phyloP scores from a whole-genome alignment of 306 rosid genomes.

The Acmispon strigosus region DNA sequence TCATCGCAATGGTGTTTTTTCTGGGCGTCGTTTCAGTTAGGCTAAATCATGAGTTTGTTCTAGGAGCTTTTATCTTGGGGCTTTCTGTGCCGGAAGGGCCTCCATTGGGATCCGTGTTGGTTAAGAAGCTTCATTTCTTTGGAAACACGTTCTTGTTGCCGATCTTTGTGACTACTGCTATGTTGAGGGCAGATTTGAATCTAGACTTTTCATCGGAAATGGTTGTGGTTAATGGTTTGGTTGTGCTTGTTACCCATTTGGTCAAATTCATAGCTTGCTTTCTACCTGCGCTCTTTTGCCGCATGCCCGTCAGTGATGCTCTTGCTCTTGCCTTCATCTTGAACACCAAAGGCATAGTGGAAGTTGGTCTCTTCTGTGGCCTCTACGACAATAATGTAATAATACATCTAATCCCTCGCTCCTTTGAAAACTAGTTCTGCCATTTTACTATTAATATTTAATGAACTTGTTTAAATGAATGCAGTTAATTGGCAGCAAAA shows the following conservation, averaged over 20 bases:
- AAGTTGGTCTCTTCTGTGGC: slow-evolving; percentile 6
- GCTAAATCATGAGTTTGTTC: slow-evolving; percentile 15
- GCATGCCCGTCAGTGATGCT: slow-evolving; percentile 40
- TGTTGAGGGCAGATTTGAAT: slow-evolving; percentile 35
- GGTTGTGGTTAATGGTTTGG: background rate
- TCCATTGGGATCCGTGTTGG: slow-evolving; percentile 52
- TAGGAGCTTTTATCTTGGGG: slow-evolving; percentile 58
- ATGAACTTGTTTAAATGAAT: background rate
- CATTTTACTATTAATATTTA: background rate
- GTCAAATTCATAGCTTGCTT: slow-evolving; percentile 16
- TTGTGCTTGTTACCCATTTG: background rate
- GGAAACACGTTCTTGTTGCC: slow-evolving; percentile 40
- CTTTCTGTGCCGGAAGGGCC: slow-evolving; percentile 62
- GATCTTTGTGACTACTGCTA: slow-evolving; percentile 33
- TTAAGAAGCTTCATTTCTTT: slow-evolving; percentile 36
- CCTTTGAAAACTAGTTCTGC: no score
- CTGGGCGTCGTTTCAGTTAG: slow-evolving; percentile 10
- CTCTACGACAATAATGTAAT: slow-evolving; percentile 21
- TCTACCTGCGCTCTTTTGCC: slow-evolving; percentile 18
- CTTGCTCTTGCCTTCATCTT: slow-evolving; percentile 43
- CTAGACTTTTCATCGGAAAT: fast-evolving
- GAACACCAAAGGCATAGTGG: slow-evolving; percentile 54
- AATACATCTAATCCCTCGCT: background rate
- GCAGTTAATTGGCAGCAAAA: slow-evolving; percentile 17
- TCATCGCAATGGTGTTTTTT: slow-evolving; percentile 23